Evolutionary conservation across 306 rosid genomes (phyloP), one percentile per base, ranked within the genome.

Genomic region (Vicia sativa): DNA sequence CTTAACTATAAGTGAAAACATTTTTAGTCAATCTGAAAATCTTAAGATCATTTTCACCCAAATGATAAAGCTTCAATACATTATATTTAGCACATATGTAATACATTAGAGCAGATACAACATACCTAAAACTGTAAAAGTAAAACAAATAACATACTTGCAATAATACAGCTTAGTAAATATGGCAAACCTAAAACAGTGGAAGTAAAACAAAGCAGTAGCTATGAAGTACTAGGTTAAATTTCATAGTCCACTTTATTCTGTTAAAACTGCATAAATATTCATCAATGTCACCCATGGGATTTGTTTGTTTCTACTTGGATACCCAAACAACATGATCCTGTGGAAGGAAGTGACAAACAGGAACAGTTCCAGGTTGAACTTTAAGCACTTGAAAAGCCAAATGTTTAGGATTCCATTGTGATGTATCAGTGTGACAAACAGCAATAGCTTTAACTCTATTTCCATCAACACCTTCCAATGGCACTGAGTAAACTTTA

Each of bases 331-430:
- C 87, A 50, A 89, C 69, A 43, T 92, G 98, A 77, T 89, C 96
- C 73, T 78, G 71, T 0, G 98, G 98, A 18, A 92, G 92, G 71
- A 89, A 83, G 70, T 92, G 98, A 80, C 98, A 89, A 31, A 92
- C 61, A 0, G 96, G 89, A 67, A 83, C 74, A n/a, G 87, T 84
- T 66, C 98, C 98, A 3, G 98, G 95, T 75, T 79, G 64, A 35
- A 89, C 86, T 48, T 87, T 86, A 10, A 92, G 92, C 0, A 86
- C 84, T 71, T 84, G 86, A 65, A 89, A 92, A 6, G 98, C 98
- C 79, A 92, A 62, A 75, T 92, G 98, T 13, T 87, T 89, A 2
- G 95, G 96, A 46, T 92, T 92, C 98, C 98, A 92, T 6, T 80
- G 66, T 7, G 92, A 81, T 7, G 98, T 89, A 75, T 89, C 84